phyloP scores from a whole-genome alignment of 306 rosid species.

The Argentina anserina region DNA sequence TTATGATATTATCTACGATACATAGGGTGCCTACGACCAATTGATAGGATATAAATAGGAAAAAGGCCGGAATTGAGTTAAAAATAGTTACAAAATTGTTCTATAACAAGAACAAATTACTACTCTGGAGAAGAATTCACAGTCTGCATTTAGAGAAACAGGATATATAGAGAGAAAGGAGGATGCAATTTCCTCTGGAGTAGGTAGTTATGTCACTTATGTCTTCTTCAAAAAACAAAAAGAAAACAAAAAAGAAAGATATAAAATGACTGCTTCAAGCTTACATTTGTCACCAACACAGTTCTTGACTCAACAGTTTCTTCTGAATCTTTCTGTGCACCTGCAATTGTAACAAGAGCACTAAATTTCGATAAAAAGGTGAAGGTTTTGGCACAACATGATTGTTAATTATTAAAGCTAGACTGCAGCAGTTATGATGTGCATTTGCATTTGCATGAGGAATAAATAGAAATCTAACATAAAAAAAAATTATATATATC shows the following conservation, averaged over 20 bases:
- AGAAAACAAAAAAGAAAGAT: neutral
- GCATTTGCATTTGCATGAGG: too few species aligned
- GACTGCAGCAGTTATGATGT: too few species aligned
- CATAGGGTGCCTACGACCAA: neutral
- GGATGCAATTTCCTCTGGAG: neutral
- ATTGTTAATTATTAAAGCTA: too few species aligned
- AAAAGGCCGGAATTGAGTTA: neutral
- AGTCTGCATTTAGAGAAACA: neutral
- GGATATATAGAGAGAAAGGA: neutral
- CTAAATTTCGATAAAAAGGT: too few species aligned
- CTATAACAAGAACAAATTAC: neutral
- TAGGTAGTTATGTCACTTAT: neutral
- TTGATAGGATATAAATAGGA: neutral
- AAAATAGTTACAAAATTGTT: neutral
- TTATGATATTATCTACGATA: too few species aligned
- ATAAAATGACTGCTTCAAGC: neutral
- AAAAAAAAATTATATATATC: too few species aligned
- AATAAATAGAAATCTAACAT: too few species aligned
- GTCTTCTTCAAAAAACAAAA: neutral
- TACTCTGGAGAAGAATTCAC: neutral
- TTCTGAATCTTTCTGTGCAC: constrained; percentile 6
- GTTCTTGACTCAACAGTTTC: constrained; percentile 26
- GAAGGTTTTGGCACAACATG: too few species aligned
- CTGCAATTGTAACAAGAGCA: constrained; percentile 19
- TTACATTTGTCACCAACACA: constrained; percentile 33